Conservation (phyloP, 225 moss, liverwort and hornwort genomes). For the Pleurozium schreberi region DNA sequence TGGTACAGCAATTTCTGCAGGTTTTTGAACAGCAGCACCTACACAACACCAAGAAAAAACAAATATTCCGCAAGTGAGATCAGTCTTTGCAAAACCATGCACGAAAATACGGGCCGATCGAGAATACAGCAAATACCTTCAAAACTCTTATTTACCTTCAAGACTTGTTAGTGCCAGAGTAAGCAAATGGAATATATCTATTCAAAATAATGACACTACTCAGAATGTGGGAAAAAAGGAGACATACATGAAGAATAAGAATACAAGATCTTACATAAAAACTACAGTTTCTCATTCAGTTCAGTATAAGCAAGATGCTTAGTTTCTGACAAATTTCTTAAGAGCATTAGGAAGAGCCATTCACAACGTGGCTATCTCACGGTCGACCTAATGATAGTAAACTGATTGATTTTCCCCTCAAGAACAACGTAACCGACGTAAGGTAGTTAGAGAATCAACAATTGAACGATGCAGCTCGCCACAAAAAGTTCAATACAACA, state of each 20-base stretch:
- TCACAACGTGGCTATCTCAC: background rate
- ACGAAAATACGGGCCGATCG: background rate
- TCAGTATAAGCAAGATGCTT: background rate
- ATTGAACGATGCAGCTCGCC: background rate
- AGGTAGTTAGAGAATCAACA: background rate
- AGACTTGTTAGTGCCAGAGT: background rate
- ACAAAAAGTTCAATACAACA: background rate
- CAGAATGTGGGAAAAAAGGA: background rate
- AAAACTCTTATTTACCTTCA: background rate
- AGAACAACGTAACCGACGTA: background rate
- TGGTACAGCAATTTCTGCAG: constrained; percentile 36
- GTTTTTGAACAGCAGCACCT: constrained; percentile 42
- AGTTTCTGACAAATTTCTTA: background rate
- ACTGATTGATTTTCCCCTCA: background rate
- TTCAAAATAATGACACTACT: background rate
- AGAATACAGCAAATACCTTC: background rate
- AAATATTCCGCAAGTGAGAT: background rate
- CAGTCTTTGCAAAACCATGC: background rate
- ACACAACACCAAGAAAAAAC: background rate
- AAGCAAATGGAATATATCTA: background rate
- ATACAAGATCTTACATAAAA: background rate
- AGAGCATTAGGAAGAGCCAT: background rate
- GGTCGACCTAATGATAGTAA: background rate
- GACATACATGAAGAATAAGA: background rate
- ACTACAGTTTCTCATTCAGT: background rate